Evolutionary conservation across 1,284 basidiomycete genomes (phyloP), one percentile per base, ranked within the genome.

Genomic region (Boletus semigastroideus): DNA sequence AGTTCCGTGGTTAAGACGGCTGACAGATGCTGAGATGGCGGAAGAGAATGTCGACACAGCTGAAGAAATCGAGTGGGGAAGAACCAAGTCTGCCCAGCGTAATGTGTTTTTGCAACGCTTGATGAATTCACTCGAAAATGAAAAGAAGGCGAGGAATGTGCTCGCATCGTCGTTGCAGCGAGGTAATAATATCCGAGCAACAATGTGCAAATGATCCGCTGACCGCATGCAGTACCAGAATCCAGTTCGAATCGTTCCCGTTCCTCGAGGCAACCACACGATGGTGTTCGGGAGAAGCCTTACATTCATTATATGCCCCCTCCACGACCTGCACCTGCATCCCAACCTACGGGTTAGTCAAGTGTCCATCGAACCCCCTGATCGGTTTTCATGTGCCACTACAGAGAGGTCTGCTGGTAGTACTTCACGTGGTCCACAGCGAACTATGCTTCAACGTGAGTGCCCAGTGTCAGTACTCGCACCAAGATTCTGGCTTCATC

Each of bases 41-140:
- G 61, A 66, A 48, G 87, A 90, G 72, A 90, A 90, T 60, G 71
- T 87, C 13, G 87, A 90, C 63, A 80, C 84, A 0, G 59, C 66
- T 14, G 84, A 87, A 40, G 87, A 90, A 67, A 74, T 81, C 20
- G 78, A 78, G 42, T 87, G 83, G 77, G 87, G 85, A 11, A 73
- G 71, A 55, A 72, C 71, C 59, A 90, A 89, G 88, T 80, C 82
- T n/a, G 70, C 72, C 17, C 77, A 80, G 51, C 77, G 87, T 52
- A 79, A 82, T 56, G 50, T 72, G 14, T 90, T 91, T 59, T 73
- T 90, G 40, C 79, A 80, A 48, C 78, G 78, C 54, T 77, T 84
- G 28, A 77, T 84, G 19, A 70, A 71, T 50, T 75, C 75, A 14
- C 61, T 71, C 27, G 78, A 80, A 46, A 69, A 65, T 37, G 80